Percentiles rank a stretch among this genome's conserved stretches.
Evolutionary conservation across 2,329 filamentous ascomycete genomes (phyloP).

Genomic region (Knufia fluminis): DNA sequence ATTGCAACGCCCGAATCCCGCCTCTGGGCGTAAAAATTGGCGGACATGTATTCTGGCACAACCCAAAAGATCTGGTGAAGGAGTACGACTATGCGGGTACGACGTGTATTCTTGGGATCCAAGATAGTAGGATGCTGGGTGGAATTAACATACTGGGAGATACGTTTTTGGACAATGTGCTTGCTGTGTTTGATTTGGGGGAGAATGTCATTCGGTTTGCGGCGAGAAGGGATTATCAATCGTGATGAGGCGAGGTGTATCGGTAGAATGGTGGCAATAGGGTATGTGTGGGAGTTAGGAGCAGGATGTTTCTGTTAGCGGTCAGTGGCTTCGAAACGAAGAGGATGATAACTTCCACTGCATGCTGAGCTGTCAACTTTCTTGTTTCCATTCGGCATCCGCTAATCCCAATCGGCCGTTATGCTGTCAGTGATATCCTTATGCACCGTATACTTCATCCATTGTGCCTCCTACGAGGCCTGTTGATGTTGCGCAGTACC

Average conservation of each 20-base stretch:
- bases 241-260: constrained; percentile 5
- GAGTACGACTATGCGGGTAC: constrained; percentile 18
- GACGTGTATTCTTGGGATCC: constrained; percentile 18
- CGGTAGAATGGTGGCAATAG: not conserved
- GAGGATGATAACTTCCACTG: too few relatives aligned
- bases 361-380: too few relatives aligned
- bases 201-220: constrained; percentile 37
- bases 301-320: too few relatives aligned
- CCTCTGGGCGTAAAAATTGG: constrained; percentile 34
- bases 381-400: too few relatives aligned
- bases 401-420: too few relatives aligned
- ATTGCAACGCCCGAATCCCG: constrained; percentile 35
- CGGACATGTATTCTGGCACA: constrained; percentile 28
- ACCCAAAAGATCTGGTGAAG: constrained; percentile 27
- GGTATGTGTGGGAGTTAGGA: too few relatives aligned
- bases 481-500: too few relatives aligned
- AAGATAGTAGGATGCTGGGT: constrained; percentile 13
- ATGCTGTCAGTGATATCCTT: too few relatives aligned
- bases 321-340: too few relatives aligned
- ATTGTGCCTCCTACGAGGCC: too few relatives aligned
- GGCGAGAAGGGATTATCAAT: constrained; percentile 22
- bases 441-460: too few relatives aligned
- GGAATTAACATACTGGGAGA: constrained; percentile 32
- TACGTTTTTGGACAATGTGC: constrained; percentile 42
- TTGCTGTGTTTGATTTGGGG: constrained; percentile 44